A percentile compares a stretch with the other conserved stretches of the same genome.
Conservation (phyloP, 2,329 filamentous ascomycete species). For the Anisogramma anomala region DNA sequence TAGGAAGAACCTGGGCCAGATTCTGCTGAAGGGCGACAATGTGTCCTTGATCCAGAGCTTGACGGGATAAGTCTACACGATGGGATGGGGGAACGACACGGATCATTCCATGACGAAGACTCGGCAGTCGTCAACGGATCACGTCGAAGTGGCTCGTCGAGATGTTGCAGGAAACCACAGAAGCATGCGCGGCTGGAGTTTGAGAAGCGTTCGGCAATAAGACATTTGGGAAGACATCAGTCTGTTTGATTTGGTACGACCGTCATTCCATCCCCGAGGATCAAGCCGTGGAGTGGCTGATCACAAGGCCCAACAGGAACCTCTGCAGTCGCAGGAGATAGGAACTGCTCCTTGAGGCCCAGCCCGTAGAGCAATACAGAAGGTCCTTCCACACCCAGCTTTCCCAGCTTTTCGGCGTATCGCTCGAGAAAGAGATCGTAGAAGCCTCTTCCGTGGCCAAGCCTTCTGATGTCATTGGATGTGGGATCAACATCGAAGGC, state of each 20-base stretch:
- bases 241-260: conserved; percentile 21
- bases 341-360: conserved; percentile 74
- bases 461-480: conserved; percentile 50
- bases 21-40: conserved; percentile 79
- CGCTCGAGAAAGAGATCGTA: conserved; percentile 87
- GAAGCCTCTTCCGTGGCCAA: conserved; percentile 93
- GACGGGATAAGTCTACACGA: conserved; percentile 19
- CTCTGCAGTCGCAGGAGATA: conserved; percentile 46
- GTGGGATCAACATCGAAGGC: conserved; percentile 62
- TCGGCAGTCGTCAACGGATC: not conserved
- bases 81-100: not conserved
- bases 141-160: not conserved
- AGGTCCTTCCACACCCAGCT: conserved; percentile 23
- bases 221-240: conserved; percentile 40
- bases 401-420: conserved; percentile 40
- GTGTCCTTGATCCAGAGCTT: conserved; percentile 65
- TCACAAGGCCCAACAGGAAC: conserved; percentile 70
- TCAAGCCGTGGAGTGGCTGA: conserved; percentile 65
- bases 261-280: conserved; percentile 55
- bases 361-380: conserved; percentile 57
- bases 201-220: not conserved
- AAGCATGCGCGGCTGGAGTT: conserved; percentile 4
- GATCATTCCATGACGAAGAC: not conserved
- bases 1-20: conserved; percentile 51
- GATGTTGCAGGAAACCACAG: conserved; percentile 1